Base-by-base conservation (phyloP, 768 basidiomycete genomes). In the Mycena epipterygia region DNA sequence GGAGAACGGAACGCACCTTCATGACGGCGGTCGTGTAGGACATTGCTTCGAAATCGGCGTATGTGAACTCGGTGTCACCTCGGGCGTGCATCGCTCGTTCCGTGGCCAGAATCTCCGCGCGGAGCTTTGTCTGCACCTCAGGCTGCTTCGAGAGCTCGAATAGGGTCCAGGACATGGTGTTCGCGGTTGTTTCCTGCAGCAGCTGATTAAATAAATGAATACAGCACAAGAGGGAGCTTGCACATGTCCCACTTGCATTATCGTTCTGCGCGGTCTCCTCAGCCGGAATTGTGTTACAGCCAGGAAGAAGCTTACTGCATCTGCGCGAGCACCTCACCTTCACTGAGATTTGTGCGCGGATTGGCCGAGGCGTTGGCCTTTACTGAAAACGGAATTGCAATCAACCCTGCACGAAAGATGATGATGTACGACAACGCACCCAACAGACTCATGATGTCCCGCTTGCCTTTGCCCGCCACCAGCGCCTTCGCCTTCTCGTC, bases 181-280 rank as follows among this genome's bases (percentile, higher is more conserved):
- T 88, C 7, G 91, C 86, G 56, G 87, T 89, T 4, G 91, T 92
- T 76, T 91, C 91, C 76, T 92, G 17, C 13, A 5, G n/a, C n/a
- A n/a, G 42, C 4, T 16, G 1, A 49, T 88, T 2, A 86, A 86
- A 14, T 11, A n/a, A n/a, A 55, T n/a, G 21, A 21, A 11, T 6
- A 17, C 3, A 21, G 37, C 16, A 23, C 17, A 12, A 35, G 12
- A 21, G 25, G 2, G 1, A 30, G 33, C 19, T n/a, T 56, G 35
- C 41, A 66, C 64, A 41, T 69, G 68, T 37, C 68, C 68, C 8
- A 52, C 68, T 32, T 53, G 51, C 61, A 63, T 63, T 56, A 69
- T 63, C 17, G 68, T 69, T 5, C 68, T 69, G 32, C 42, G 7
- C 32, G 33, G 8, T 25, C 16, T 52, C 5, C 3, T 23, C 25